phyloP scores from a whole-genome alignment of 495 filamentous ascomycete genomes.

The Lasiosphaeria miniovina region DNA sequence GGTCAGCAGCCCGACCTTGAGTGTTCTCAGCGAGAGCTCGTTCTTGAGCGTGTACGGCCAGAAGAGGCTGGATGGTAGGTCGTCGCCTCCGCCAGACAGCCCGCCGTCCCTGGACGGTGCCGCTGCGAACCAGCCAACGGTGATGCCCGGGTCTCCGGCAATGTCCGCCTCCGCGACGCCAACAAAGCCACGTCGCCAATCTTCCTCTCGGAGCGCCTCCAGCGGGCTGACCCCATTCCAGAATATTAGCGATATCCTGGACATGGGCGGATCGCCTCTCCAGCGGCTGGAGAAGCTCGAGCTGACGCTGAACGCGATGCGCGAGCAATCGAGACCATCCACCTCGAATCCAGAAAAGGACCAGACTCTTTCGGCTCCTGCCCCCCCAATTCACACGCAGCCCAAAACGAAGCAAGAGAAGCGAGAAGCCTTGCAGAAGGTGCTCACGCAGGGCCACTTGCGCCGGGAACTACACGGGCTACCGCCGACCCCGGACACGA shows the following conservation, averaged over 20 bases:
- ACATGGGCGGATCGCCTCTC: constrained; percentile 34
- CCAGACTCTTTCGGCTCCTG: constrained; percentile 19
- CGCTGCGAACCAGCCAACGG: constrained; percentile 9
- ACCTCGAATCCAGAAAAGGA: constrained; percentile 24
- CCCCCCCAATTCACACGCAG: constrained; percentile 19
- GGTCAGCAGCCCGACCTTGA: constrained; percentile 62
- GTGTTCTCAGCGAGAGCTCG: constrained; percentile 76
- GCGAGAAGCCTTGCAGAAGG: constrained; percentile 39
- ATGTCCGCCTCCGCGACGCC: constrained; percentile 14
- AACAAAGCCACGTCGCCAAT: constrained; percentile 12
- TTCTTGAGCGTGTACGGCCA: constrained; percentile 66
- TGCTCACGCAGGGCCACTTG: constrained; percentile 36
- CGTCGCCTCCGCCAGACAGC: constrained; percentile 22
- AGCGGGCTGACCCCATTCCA: constrained; percentile 31
- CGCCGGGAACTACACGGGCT: constrained; percentile 33
- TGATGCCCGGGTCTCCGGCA: constrained; percentile 23
- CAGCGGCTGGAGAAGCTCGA: constrained; percentile 41
- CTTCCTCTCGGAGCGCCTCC: constrained; percentile 17
- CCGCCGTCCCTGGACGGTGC: constrained; percentile 30
- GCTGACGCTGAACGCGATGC: constrained; percentile 14
- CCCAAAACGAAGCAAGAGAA: constrained; percentile 39
- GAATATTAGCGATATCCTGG: constrained; percentile 42
- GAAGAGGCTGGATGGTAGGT: constrained; percentile 26
- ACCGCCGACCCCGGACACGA: constrained; percentile 55
- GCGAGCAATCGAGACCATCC: constrained; percentile 24